A percentile compares a stretch with the other conserved stretches of the same genome.
Evolutionary conservation across 1,139 yeast species (phyloP).

Genomic region (Magnusiomyces sp.): DNA sequence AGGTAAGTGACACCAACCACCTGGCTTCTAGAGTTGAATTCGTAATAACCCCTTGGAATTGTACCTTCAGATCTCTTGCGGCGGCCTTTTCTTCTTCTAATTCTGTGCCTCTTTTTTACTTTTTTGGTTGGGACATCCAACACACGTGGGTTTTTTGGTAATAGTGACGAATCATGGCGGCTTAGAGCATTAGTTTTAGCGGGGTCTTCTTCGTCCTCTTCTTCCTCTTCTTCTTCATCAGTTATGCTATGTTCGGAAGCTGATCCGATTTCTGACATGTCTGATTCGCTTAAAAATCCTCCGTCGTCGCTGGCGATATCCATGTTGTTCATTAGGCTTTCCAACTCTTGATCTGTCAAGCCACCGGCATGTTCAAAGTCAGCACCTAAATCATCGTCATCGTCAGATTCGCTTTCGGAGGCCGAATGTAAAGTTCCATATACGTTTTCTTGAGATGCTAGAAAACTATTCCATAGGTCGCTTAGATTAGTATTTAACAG

Average conservation of each 20-base stretch:
- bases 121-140: constrained; percentile 9
- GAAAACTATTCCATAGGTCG: constrained; percentile 9
- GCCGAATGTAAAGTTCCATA: no score
- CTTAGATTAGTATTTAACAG: background rate
- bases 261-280: no score
- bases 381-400: constrained; percentile 1
- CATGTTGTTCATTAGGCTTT: constrained; percentile 4
- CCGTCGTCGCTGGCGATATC: constrained; percentile 8
- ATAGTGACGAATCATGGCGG: constrained; percentile 2
- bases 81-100: background rate
- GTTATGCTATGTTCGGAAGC: no score
- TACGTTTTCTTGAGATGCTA: background rate
- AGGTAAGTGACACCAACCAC: constrained; percentile 67
- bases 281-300: background rate
- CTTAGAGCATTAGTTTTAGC: no score
- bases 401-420: constrained; percentile 1
- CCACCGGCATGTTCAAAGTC: constrained; percentile 6
- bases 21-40: constrained; percentile 35
- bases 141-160: constrained; percentile 7
- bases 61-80: background rate
- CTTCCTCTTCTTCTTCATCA: background rate
- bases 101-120: constrained; percentile 2
- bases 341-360: constrained; percentile 5
- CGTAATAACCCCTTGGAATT: constrained; percentile 20
- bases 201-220: background rate